Percentiles rank a stretch among this genome's conserved stretches.
Conservation (phyloP, 768 basidiomycete genomes). For the Kwoniella shandongensis region DNA sequence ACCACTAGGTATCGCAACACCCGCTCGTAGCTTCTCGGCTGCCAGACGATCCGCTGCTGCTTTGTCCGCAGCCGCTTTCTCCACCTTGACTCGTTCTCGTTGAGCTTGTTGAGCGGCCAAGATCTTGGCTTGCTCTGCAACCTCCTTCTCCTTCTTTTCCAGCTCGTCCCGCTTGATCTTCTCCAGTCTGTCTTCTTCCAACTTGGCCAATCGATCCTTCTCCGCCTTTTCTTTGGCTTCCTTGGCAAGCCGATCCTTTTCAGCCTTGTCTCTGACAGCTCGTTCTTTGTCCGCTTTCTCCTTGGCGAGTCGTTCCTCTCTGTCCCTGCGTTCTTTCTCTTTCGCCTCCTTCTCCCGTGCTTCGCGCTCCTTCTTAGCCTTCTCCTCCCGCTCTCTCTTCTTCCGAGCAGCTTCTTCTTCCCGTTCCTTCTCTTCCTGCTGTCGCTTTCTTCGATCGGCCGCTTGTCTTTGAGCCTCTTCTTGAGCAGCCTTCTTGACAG, state of each 20-base stretch:
- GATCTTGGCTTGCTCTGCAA: slow-evolving; percentile 39
- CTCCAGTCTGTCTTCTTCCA: slow-evolving; percentile 65
- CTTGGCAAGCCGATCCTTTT: slow-evolving; percentile 63
- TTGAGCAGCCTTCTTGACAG: slow-evolving; percentile 56
- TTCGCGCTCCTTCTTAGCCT: slow-evolving; percentile 51
- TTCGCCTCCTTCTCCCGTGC: slow-evolving; percentile 54
- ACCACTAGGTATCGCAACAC: slow-evolving; percentile 20
- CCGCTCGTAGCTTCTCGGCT: slow-evolving; percentile 19
- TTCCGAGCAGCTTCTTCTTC: slow-evolving; percentile 69
- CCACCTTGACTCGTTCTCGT: slow-evolving; percentile 31
- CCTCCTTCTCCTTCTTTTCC: slow-evolving; percentile 47
- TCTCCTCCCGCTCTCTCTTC: slow-evolving; percentile 55
- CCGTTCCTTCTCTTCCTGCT: slow-evolving; percentile 54
- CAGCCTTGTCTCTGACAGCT: slow-evolving; percentile 45
- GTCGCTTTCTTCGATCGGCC: slow-evolving; percentile 67
- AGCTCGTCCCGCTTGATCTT: slow-evolving; percentile 54
- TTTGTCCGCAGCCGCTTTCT: slow-evolving; percentile 36
- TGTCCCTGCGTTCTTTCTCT: slow-evolving; percentile 71
- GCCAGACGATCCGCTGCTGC: slow-evolving; percentile 23
- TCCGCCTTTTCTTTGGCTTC: slow-evolving; percentile 66
- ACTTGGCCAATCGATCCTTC: slow-evolving; percentile 65
- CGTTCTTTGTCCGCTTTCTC: slow-evolving; percentile 62
- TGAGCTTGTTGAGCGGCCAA: slow-evolving; percentile 35
- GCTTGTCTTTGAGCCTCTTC: slow-evolving; percentile 69
- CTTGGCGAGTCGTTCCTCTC: slow-evolving; percentile 57